These are phyloP conservation scores for Westerdykella ornata DNA, from an alignment of 2,329 filamentous ascomycete species.

Conservation along the genomic window DNA sequence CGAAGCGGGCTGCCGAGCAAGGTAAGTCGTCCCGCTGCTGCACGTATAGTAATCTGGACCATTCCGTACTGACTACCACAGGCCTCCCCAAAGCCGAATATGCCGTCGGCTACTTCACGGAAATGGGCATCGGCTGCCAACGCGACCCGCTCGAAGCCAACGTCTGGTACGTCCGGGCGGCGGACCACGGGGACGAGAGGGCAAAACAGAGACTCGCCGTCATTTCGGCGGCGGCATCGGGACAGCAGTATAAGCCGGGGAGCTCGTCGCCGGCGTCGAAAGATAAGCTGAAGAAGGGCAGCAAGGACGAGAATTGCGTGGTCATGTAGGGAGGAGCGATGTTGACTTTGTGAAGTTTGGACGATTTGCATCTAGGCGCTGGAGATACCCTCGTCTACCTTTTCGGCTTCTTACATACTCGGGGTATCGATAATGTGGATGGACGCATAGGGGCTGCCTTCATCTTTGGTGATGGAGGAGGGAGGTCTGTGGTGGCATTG, in stretches of 20 bases:
- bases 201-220: slow-evolving; percentile 80
- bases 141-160: slow-evolving; percentile 94
- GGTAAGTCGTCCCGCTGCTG: slow-evolving; percentile 58
- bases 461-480: no score
- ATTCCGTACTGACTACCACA: slow-evolving; percentile 32
- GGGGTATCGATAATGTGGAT: neutral
- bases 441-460: no score
- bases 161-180: slow-evolving; percentile 95
- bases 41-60: no score
- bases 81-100: slow-evolving; percentile 72
- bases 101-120: slow-evolving; percentile 91
- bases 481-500: no score
- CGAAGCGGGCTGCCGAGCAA: slow-evolving; percentile 72
- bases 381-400: slow-evolving; percentile 2
- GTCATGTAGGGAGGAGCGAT: slow-evolving; percentile 27
- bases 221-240: slow-evolving; percentile 73
- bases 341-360: neutral
- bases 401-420: neutral
- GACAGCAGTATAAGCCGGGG: slow-evolving; percentile 28
- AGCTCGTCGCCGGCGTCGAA: slow-evolving; percentile 14
- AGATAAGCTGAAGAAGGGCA: slow-evolving; percentile 29
- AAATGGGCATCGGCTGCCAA: slow-evolving; percentile 95
- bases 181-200: slow-evolving; percentile 82
- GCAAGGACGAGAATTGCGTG: slow-evolving; percentile 35
- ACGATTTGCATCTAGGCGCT: slow-evolving; percentile 4